phyloP scores from a whole-genome alignment of 2,329 filamentous ascomycete species.

The Hypoxylon sp. region DNA sequence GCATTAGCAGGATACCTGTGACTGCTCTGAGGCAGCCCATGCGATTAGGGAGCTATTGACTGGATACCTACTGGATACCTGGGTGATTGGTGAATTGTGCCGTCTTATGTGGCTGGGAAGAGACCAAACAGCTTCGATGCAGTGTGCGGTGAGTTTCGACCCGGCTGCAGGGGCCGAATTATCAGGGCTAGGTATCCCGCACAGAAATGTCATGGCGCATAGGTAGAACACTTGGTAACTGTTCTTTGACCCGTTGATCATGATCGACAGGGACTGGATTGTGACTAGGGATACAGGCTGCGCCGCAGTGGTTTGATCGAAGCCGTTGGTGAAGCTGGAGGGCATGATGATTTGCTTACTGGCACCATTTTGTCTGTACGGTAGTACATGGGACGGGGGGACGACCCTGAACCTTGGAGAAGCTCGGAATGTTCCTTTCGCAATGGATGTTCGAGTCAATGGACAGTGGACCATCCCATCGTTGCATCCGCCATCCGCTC shows the following conservation, averaged over 20 bases:
- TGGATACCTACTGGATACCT: neutral
- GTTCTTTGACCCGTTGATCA: conserved; percentile 31
- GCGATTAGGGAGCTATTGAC: conserved; percentile 9
- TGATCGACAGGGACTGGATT: conserved; percentile 43
- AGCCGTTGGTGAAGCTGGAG: conserved; percentile 10
- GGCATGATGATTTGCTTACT: conserved; percentile 32
- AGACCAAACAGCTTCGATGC: conserved; percentile 20
- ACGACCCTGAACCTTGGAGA: conserved; percentile 15
- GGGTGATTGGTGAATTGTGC: neutral
- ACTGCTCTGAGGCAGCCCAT: conserved; percentile 21
- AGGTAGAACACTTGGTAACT: conserved; percentile 19
- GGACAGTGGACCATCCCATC: conserved; percentile 37
- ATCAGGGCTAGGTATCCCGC: conserved; percentile 29
- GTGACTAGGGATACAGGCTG: conserved; percentile 25
- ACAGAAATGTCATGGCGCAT: conserved; percentile 40
- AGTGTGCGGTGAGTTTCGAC: conserved; percentile 31
- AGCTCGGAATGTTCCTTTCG: conserved; percentile 40
- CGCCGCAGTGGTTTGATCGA: conserved; percentile 36
- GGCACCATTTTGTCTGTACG: conserved; percentile 19
- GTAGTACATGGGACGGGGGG: conserved; percentile 8
- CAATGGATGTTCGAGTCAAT: conserved; percentile 28
- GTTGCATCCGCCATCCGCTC: conserved; percentile 43
- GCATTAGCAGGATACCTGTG: conserved; percentile 22
- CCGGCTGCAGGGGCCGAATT: conserved; percentile 31
- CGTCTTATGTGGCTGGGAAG: conserved; percentile 30